Conservation (phyloP, 2,329 filamentous ascomycete genomes). For the Botrytis pseudocinerea region DNA sequence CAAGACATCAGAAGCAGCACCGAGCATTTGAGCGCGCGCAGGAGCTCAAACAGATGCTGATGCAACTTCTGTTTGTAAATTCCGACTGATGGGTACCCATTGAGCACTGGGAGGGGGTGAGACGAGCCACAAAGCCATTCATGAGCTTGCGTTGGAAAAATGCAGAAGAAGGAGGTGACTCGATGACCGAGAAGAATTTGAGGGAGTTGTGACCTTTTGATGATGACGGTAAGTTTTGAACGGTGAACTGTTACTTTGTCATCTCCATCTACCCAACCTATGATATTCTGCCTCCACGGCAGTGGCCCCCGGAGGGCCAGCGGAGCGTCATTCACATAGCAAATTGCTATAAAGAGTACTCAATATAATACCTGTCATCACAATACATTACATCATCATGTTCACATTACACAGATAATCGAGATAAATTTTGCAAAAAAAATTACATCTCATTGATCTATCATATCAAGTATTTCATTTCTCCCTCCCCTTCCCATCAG, state of each 20-base stretch:
- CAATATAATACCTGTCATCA: not conserved
- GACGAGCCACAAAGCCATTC: conserved; percentile 14
- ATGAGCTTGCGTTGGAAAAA: not conserved
- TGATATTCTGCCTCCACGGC: too few species aligned
- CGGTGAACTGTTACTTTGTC: too few species aligned
- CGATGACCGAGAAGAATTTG: not conserved
- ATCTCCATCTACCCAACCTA: too few species aligned
- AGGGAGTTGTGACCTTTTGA: not conserved
- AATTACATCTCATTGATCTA: not conserved
- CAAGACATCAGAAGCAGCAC: conserved; percentile 26
- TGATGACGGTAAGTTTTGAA: not conserved
- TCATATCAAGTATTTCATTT: not conserved
- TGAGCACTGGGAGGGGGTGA: conserved; percentile 28
- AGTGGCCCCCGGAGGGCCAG: too few species aligned
- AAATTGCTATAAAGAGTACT: too few species aligned
- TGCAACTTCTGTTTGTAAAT: conserved; percentile 23
- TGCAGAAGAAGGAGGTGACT: not conserved
- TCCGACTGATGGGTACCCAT: conserved; percentile 25
- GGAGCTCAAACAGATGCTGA: conserved; percentile 27
- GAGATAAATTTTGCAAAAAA: not conserved
- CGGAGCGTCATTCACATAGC: too few species aligned
- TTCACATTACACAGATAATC: not conserved
- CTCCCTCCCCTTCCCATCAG: not conserved
- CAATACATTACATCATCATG: not conserved
- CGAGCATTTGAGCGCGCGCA: conserved; percentile 30